Evolutionary conservation across 148 eudicot species (phyloP).

Genomic region (Chenopodium album): DNA sequence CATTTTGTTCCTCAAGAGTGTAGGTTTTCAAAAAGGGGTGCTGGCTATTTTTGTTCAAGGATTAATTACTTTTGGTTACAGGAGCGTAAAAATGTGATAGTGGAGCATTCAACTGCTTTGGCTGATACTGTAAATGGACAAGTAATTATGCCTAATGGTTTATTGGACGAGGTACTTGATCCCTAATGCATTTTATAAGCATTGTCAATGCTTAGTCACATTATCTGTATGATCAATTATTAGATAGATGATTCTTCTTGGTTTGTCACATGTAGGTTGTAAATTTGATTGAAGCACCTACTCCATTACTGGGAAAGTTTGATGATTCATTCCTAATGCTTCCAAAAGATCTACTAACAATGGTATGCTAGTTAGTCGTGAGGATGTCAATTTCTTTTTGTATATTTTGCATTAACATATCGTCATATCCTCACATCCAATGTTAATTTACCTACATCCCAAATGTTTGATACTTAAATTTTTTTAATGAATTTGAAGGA

Average conservation of each 20-base stretch:
- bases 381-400: background rate
- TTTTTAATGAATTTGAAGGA: background rate
- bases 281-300: constrained; percentile 96
- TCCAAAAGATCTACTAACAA: constrained; percentile 87
- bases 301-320: constrained; percentile 83
- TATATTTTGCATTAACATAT: no score
- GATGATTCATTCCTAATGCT: constrained; percentile 79
- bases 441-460: background rate
- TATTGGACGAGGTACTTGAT: constrained; percentile 82
- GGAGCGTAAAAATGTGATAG: constrained; percentile 76
- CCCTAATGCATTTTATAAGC: background rate
- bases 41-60: constrained; percentile 14
- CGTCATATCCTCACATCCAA: background rate
- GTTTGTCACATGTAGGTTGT: constrained; percentile 53
- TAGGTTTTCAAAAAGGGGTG: background rate
- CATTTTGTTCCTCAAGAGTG: background rate
- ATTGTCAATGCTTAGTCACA: background rate
- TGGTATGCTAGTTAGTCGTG: constrained; percentile 45
- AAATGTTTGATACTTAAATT: background rate
- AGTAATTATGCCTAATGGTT: constrained; percentile 54
- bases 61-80: constrained; percentile 29
- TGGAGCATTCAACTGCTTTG: constrained; percentile 59
- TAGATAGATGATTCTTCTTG: constrained; percentile 3
- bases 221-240: background rate
- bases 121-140: constrained; percentile 62